Percentiles rank a stretch among this genome's conserved stretches.
phyloP scores from a whole-genome alignment of 164 flowering plant species.

The Nelumbo lutea region DNA sequence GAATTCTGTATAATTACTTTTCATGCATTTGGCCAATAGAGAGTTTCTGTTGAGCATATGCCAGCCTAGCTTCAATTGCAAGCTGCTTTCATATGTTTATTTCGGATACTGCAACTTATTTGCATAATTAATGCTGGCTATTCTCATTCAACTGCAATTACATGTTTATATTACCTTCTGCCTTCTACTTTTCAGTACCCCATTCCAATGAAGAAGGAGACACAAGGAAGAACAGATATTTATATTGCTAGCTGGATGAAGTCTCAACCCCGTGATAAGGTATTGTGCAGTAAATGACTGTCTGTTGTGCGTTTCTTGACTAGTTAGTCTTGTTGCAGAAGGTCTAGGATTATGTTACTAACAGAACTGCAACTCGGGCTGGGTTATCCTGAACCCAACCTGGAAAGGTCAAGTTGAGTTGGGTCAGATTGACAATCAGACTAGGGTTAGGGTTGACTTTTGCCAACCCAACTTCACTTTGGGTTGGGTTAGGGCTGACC shows the following conservation, averaged over 20 bases:
- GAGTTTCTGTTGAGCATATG: no score
- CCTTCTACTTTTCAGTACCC: slow-evolving; percentile 57
- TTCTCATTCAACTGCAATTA: neutral
- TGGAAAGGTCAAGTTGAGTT: no score
- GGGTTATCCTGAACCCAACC: no score
- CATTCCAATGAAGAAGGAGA: slow-evolving; percentile 76
- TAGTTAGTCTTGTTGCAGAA: neutral
- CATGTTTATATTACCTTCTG: neutral
- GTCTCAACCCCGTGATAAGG: slow-evolving; percentile 87
- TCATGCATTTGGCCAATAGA: no score
- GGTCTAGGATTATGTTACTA: neutral
- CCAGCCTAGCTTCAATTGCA: no score
- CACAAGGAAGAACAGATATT: slow-evolving; percentile 86
- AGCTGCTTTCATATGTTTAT: no score
- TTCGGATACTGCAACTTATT: neutral
- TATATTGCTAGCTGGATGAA: slow-evolving; percentile 83
- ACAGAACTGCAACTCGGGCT: no score
- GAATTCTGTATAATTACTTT: no score
- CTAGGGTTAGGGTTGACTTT: no score
- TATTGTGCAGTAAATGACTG: slow-evolving; percentile 15
- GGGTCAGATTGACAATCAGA: no score
- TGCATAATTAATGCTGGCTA: neutral
- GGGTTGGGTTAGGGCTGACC: no score
- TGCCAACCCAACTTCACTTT: no score
- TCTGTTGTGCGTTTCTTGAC: neutral